A percentile compares a stretch with the other conserved stretches of the same genome.
phyloP scores from a whole-genome alignment of 73 alveolate species.

The Breviolum minutum region DNA sequence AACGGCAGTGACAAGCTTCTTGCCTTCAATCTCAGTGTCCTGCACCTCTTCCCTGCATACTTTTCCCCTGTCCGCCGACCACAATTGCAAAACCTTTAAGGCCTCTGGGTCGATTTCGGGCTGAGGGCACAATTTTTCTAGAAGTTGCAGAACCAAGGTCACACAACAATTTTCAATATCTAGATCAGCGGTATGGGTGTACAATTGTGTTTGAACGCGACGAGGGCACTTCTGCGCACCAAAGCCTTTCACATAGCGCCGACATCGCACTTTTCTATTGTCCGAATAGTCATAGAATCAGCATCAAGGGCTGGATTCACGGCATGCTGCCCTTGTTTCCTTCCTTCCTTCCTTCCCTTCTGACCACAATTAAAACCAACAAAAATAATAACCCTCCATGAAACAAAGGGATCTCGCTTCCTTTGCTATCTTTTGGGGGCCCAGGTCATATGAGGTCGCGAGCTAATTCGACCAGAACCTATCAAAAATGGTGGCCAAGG shows the following conservation, averaged over 20 bases:
- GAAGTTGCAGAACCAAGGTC: not conserved
- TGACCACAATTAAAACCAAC: too few species aligned
- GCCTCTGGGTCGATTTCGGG: not conserved
- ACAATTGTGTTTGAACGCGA: conserved; percentile 8
- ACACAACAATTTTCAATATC: conserved; percentile 26
- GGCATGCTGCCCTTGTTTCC: too few species aligned
- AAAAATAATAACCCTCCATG: too few species aligned
- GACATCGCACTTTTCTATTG: not conserved
- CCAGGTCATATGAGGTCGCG: too few species aligned
- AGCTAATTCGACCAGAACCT: too few species aligned
- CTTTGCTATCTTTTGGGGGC: too few species aligned
- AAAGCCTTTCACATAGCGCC: not conserved
- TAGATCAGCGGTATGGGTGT: not conserved
- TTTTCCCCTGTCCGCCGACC: not conserved
- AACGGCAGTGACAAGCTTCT: not conserved
- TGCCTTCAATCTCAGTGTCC: not conserved
- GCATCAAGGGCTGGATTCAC: too few species aligned
- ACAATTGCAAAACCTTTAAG: not conserved
- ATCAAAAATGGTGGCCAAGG: too few species aligned
- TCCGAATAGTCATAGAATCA: not conserved
- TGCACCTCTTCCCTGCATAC: not conserved
- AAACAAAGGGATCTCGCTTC: too few species aligned
- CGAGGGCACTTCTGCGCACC: conserved; percentile 15
- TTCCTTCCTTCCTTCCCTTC: too few species aligned
- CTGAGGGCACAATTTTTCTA: not conserved